A percentile compares a stretch with the other conserved stretches of the same genome.
Evolutionary conservation across 1,139 yeast genomes (phyloP).

Genomic region (Suhomyces chickasaworum): DNA sequence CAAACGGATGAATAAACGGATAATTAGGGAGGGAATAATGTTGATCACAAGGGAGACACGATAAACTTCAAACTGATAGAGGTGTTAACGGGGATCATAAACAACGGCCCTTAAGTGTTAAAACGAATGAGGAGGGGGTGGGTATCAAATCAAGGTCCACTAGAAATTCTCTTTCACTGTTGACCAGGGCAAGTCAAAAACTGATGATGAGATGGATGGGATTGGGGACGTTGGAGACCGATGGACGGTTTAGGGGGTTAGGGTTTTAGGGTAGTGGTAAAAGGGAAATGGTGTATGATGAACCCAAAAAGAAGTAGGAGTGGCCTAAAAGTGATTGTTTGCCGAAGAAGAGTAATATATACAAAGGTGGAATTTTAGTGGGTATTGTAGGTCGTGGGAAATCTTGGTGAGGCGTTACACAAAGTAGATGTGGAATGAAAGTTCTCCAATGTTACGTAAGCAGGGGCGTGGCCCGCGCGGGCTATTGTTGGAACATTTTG

Average conservation of each 20-base stretch:
- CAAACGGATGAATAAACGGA: conserved; percentile 7
- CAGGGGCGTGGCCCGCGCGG: neutral
- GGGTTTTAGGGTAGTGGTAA: neutral
- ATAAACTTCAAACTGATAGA: neutral
- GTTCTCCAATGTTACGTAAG: neutral
- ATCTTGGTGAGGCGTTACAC: neutral
- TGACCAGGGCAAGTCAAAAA: neutral
- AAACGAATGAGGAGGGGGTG: neutral
- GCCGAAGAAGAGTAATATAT: conserved; percentile 12
- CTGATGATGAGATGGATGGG: neutral
- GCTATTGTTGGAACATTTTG: neutral
- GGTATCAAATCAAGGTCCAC: neutral
- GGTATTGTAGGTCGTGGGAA: conserved; percentile 2
- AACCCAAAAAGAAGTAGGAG: neutral
- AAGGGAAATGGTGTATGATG: neutral
- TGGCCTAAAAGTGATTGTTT: neutral
- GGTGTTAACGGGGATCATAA: conserved; percentile 1
- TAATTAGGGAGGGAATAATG: neutral
- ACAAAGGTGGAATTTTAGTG: conserved; percentile 5
- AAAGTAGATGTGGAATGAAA: neutral
- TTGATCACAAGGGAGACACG: neutral
- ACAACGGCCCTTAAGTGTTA: neutral
- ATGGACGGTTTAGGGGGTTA: neutral
- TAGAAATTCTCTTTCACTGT: neutral
- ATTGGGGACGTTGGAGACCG: neutral